A percentile compares a stretch with the other conserved stretches of the same genome.
Evolutionary conservation across 2,329 filamentous ascomycete species (phyloP).

Genomic region (Pseudocercospora vitis): DNA sequence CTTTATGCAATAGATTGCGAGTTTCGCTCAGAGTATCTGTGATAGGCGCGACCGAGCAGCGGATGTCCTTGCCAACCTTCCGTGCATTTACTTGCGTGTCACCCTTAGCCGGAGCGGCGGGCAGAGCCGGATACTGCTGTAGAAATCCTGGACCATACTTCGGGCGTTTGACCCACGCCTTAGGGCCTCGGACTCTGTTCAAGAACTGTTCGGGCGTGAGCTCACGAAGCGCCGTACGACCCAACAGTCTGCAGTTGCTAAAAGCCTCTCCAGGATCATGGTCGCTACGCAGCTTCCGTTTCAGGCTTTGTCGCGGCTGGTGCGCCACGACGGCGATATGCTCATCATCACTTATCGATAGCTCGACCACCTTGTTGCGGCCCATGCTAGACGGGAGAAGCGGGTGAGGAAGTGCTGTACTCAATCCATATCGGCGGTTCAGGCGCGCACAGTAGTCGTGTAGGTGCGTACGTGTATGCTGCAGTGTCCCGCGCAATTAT

Average conservation of each 20-base stretch:
- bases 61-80: neutral
- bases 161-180: neutral
- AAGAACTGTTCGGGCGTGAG: constrained; percentile 1
- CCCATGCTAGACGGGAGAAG: too few relatives aligned
- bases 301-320: neutral
- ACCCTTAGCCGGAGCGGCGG: too few relatives aligned
- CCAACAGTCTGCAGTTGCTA: neutral
- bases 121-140: neutral
- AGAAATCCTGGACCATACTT: neutral
- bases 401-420: neutral
- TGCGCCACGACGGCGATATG: neutral
- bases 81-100: too few relatives aligned
- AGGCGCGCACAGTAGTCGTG: too few relatives aligned
- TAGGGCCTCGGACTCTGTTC: neutral
- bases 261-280: too few relatives aligned
- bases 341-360: constrained; percentile 8
- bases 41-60: neutral
- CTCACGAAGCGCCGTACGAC: neutral
- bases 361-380: constrained; percentile 1
- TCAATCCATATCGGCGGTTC: neutral
- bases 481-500: too few relatives aligned
- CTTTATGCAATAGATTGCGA: neutral
- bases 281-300: neutral
- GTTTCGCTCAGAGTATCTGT: neutral
- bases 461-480: neutral